phyloP scores from a whole-genome alignment of 805 yeast genomes.

The Metschnikowia lochheadii region DNA sequence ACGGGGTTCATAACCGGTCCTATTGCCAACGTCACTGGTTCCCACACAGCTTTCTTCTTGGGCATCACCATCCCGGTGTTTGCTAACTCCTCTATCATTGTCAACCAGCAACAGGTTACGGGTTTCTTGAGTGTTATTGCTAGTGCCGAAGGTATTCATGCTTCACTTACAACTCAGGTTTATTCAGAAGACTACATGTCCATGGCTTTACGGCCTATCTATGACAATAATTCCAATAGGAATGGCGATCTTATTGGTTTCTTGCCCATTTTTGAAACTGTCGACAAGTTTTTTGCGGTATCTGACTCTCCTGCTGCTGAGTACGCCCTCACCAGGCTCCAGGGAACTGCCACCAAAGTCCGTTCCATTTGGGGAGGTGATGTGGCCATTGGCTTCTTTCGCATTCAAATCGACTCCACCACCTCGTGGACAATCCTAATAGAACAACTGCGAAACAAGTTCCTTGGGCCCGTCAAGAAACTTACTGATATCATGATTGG shows the following conservation, averaged over 20 bases:
- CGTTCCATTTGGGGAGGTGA: slow-evolving; percentile 18
- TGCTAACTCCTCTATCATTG: slow-evolving; percentile 64
- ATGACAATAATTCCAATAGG: slow-evolving; percentile 23
- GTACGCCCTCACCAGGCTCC: slow-evolving; percentile 23
- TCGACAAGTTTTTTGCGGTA: slow-evolving; percentile 25
- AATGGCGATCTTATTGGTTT: slow-evolving; percentile 46
- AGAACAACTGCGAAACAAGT: slow-evolving; percentile 55
- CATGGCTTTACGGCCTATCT: slow-evolving; percentile 33
- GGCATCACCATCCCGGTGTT: slow-evolving; percentile 77
- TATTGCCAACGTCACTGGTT: slow-evolving; percentile 33
- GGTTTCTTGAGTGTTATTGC: slow-evolving; percentile 65
- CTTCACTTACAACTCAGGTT: slow-evolving; percentile 18
- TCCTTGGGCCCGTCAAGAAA: slow-evolving; percentile 58
- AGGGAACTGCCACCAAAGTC: slow-evolving; percentile 31
- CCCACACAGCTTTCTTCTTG: slow-evolving; percentile 45
- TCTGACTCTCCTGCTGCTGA: slow-evolving; percentile 24
- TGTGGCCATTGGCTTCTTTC: slow-evolving; percentile 35
- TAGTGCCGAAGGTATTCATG: slow-evolving; percentile 29
- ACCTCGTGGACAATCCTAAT: slow-evolving; percentile 69
- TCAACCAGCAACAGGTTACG: slow-evolving; percentile 50
- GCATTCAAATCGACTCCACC: slow-evolving; percentile 28
- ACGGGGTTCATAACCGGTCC: slow-evolving; percentile 61
- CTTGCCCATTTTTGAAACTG: slow-evolving; percentile 26
- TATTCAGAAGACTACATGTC: slow-evolving; percentile 26
- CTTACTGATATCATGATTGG: slow-evolving; percentile 70